phyloP scores from a whole-genome alignment of 805 yeast genomes.

The Monosporozyma yasuniensis region DNA sequence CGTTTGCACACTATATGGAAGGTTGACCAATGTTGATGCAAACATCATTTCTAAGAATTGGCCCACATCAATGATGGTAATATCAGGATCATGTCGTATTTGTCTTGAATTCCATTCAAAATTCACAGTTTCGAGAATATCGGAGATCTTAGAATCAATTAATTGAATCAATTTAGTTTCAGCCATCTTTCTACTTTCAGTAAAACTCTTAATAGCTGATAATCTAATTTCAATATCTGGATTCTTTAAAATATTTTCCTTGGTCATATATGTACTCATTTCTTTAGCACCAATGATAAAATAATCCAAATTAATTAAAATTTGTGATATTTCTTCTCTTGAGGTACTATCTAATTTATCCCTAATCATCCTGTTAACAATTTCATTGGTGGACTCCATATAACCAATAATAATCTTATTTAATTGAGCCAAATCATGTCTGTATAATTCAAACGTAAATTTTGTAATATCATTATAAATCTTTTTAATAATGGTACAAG shows the following conservation, averaged over 20 bases:
- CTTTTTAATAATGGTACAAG: slow-evolving; percentile 65
- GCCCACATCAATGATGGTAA: slow-evolving; percentile 73
- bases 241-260: slow-evolving; percentile 28
- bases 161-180: slow-evolving; percentile 74
- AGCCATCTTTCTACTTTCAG: slow-evolving; percentile 54
- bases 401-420: slow-evolving; percentile 50
- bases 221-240: slow-evolving; percentile 37
- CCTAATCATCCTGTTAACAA: slow-evolving; percentile 56
- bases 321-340: slow-evolving; percentile 86
- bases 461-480: slow-evolving; percentile 54
- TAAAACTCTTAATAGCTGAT: slow-evolving; percentile 48
- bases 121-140: slow-evolving; percentile 74
- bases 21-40: slow-evolving; percentile 69
- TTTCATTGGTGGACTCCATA: slow-evolving; percentile 56
- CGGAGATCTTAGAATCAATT: slow-evolving; percentile 73
- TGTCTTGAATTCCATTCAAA: slow-evolving; percentile 67
- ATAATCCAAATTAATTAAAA: slow-evolving; percentile 78
- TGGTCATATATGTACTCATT: slow-evolving; percentile 38
- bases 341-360: slow-evolving; percentile 58
- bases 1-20: slow-evolving; percentile 71
- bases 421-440: slow-evolving; percentile 50
- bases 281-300: slow-evolving; percentile 69
- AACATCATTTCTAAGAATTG: slow-evolving; percentile 78
- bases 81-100: slow-evolving; percentile 54
- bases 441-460: slow-evolving; percentile 59